Percentiles rank a stretch among this genome's conserved stretches.
Conservation (phyloP, 2,329 filamentous ascomycete species). For the Fusarium xyrophilum region DNA sequence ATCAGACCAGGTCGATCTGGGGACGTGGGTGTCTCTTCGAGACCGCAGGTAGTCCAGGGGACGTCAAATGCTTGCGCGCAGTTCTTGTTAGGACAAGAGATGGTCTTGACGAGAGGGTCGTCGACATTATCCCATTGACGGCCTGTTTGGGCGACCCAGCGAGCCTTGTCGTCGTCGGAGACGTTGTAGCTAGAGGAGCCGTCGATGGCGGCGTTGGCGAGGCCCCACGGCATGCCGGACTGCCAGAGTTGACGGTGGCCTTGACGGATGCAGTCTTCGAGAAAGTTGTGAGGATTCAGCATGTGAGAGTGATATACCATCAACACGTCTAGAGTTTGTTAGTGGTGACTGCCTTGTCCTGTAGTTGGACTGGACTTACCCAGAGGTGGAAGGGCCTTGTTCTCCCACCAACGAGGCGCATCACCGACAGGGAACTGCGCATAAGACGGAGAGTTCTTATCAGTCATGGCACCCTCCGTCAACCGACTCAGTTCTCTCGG, state of each 20-base stretch:
- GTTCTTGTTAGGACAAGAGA: conserved; percentile 52
- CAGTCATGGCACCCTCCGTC: conserved; percentile 17
- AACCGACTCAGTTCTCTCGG: background rate
- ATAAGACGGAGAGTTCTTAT: background rate
- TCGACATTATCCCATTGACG: conserved; percentile 62
- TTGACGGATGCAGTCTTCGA: conserved; percentile 35
- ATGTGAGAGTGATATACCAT: conserved; percentile 78
- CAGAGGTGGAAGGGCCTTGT: conserved; percentile 30
- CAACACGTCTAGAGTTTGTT: conserved; percentile 60
- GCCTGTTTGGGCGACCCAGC: conserved; percentile 55
- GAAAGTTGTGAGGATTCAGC: conserved; percentile 67
- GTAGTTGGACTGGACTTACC: conserved; percentile 12
- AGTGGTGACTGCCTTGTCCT: background rate
- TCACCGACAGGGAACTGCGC: background rate
- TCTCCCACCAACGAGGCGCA: conserved; percentile 23
- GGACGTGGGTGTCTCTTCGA: conserved; percentile 26
- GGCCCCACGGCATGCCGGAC: conserved; percentile 67
- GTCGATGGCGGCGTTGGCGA: conserved; percentile 62
- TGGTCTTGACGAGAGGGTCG: conserved; percentile 52
- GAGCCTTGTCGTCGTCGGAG: conserved; percentile 48
- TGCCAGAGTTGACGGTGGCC: conserved; percentile 54
- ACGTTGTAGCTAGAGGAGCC: conserved; percentile 60
- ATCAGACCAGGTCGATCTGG: conserved; percentile 42
- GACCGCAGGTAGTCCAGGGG: conserved; percentile 61
- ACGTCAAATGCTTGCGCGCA: conserved; percentile 49